phyloP scores from a whole-genome alignment of 805 yeast species.

The Ogataea trehalophila region DNA sequence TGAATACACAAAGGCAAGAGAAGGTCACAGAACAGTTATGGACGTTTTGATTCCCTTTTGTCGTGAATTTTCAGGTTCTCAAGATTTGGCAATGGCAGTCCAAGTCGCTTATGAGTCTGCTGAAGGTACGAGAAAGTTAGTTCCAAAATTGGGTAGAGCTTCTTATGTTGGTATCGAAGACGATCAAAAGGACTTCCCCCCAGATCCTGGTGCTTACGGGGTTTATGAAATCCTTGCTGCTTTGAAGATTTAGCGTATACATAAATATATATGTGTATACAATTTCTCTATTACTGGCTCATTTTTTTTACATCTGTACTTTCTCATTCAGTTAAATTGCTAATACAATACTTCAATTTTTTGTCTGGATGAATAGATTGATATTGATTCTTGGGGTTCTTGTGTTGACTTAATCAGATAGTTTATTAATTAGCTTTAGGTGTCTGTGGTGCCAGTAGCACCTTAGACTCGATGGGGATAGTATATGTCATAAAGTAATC shows the following conservation, averaged over 20 bases:
- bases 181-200: slow-evolving; percentile 28
- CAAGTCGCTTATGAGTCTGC: slow-evolving; percentile 29
- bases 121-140: slow-evolving; percentile 32
- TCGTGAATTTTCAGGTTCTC: slow-evolving; percentile 16
- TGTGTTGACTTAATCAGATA: no score
- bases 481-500: no score
- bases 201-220: slow-evolving; percentile 40
- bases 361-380: no score
- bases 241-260: slow-evolving; percentile 7
- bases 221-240: slow-evolving; percentile 32
- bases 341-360: no score
- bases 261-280: background rate
- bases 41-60: slow-evolving; percentile 36
- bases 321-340: no score
- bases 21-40: slow-evolving; percentile 37
- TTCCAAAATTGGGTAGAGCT: slow-evolving; percentile 35
- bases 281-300: no score
- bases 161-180: slow-evolving; percentile 33
- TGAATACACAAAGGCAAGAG: slow-evolving; percentile 33
- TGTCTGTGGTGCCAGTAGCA: no score
- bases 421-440: no score
- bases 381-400: no score
- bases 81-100: slow-evolving; percentile 23
- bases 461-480: no score
- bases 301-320: no score